Percentiles rank a stretch among this genome's conserved stretches.
These are phyloP conservation scores for Cyclotella choctawhatcheeana DNA, from an alignment of 108 stramenopile genomes.

Conservation along the genomic window DNA sequence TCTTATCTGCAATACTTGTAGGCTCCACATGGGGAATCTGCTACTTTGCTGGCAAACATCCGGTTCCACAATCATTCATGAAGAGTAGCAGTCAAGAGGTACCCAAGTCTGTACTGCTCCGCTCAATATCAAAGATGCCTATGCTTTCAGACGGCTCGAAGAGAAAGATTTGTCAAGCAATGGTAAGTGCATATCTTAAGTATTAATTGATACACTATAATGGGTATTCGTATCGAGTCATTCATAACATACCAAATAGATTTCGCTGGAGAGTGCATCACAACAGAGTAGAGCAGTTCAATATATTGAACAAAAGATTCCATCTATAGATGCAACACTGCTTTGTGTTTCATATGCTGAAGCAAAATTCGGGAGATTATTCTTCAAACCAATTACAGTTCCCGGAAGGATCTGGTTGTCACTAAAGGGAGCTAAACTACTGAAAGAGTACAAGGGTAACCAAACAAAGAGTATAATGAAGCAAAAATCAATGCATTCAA, in stretches of 20 bases:
- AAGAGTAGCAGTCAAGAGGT: slow-evolving; percentile 16
- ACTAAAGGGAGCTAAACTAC: slow-evolving; percentile 39
- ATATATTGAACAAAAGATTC: slow-evolving; percentile 36
- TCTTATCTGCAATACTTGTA: slow-evolving; percentile 35
- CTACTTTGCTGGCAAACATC: slow-evolving; percentile 13
- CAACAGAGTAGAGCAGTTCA: slow-evolving; percentile 36
- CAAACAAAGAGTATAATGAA: too few relatives aligned
- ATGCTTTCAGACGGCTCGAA: slow-evolving; percentile 35
- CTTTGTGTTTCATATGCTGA: slow-evolving; percentile 48
- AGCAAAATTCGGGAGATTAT: slow-evolving; percentile 49
- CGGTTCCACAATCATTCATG: too few relatives aligned
- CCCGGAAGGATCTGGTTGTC: slow-evolving; percentile 54
- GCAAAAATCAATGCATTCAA: not conserved
- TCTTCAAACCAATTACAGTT: slow-evolving; percentile 49
- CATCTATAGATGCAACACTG: slow-evolving; percentile 43
- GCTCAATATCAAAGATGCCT: slow-evolving; percentile 19
- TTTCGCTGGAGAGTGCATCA: slow-evolving; percentile 28
- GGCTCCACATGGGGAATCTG: slow-evolving; percentile 44
- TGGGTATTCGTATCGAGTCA: too few relatives aligned
- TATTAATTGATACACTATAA: too few relatives aligned
- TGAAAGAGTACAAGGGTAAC: slow-evolving; percentile 17
- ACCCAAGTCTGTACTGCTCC: slow-evolving; percentile 25
- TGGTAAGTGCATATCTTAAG: slow-evolving; percentile 12
- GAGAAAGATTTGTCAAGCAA: slow-evolving; percentile 11
- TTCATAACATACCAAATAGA: too few relatives aligned